A percentile compares a stretch with the other conserved stretches of the same genome.
phyloP scores from a whole-genome alignment of 176 grass and related monocot species.

The Aegilops sharonensis region DNA sequence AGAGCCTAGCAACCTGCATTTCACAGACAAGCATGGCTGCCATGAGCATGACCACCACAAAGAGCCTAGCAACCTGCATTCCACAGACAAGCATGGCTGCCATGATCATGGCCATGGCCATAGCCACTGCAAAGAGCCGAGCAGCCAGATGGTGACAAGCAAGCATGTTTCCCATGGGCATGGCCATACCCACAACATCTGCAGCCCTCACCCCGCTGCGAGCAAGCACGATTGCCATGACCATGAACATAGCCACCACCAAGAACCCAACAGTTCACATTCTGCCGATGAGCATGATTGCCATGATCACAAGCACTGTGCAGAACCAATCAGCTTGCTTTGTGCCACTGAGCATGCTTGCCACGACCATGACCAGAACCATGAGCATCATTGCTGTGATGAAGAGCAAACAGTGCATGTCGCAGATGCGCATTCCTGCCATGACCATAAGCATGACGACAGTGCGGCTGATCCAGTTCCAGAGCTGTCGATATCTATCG shows the following conservation, averaged over 20 bases:
- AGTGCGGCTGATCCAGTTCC: constrained; percentile 17
- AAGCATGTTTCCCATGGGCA: constrained; percentile 40
- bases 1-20: constrained; percentile 10
- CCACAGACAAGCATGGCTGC: constrained; percentile 21
- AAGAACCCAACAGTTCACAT: constrained; percentile 30
- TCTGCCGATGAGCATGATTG: constrained; percentile 1
- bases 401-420: constrained; percentile 20
- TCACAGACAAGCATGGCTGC: constrained; percentile 20
- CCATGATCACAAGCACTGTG: constrained; percentile 33
- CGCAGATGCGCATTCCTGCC: constrained; percentile 30
- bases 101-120: constrained; percentile 38
- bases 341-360: constrained; percentile 27
- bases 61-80: constrained; percentile 10
- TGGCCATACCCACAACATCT: constrained; percentile 14
- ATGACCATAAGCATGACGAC: constrained; percentile 34
- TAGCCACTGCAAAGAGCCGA: constrained; percentile 23
- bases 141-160: neutral
- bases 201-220: neutral
- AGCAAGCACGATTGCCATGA: constrained; percentile 34
- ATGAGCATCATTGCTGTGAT: constrained; percentile 38
- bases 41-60: constrained; percentile 40
- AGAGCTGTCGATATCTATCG: constrained; percentile 36
- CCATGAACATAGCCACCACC: constrained; percentile 26
- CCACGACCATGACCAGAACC: constrained; percentile 31
- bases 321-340: neutral